Evolutionary conservation across 208 protist species (phyloP), one percentile per base, ranked within the genome.

Genomic region (Acanthamoeba healyi): DNA sequence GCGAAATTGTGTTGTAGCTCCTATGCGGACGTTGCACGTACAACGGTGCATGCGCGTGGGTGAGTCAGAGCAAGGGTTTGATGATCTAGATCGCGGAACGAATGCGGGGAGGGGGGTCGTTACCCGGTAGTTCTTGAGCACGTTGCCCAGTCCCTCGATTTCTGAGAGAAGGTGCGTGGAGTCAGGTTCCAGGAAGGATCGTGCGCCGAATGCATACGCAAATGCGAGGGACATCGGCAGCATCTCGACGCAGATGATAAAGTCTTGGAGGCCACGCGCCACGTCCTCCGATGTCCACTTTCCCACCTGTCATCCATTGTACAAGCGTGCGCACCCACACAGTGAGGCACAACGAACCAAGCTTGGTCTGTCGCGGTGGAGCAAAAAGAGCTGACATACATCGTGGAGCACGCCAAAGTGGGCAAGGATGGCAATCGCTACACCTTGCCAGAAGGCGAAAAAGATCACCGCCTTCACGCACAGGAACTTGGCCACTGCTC

Each of bases 401-500:
- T 87, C 61, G 36, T 97, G 95, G 29, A 95, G 34, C 26, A 97
- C 36, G 26, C 95, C 94, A 0, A 95, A 84, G 44, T 77, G 94
- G 36, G 95, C 95, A 6, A 99, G 93, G 38, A 98, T 88, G 91
- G 97, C 96, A 82, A 99, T 98, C 34, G 98, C 92, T 70, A 98
- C 61, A 2, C 98, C 98, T 82, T 99, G 98, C 98, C 98, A 99
- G 94, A 98, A 99, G 22, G 98, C 98, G 24, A 98, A 95, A 93
- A 99, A 98, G 70, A 99, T 98, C 87, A 99, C 97, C 0, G 96
- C 89, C 95, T 99, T 99, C 44, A 99, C 95, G 95, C 98, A 98
- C 19, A 98, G 94, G 88, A 99, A 99, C 96, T 99, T 99, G 91
- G 98, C 84, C 44, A 99, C 29, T 58, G 51, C n/a, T n/a, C n/a